Evolutionary conservation across 768 basidiomycete genomes (phyloP).

Genomic region (Clavulina sp.): DNA sequence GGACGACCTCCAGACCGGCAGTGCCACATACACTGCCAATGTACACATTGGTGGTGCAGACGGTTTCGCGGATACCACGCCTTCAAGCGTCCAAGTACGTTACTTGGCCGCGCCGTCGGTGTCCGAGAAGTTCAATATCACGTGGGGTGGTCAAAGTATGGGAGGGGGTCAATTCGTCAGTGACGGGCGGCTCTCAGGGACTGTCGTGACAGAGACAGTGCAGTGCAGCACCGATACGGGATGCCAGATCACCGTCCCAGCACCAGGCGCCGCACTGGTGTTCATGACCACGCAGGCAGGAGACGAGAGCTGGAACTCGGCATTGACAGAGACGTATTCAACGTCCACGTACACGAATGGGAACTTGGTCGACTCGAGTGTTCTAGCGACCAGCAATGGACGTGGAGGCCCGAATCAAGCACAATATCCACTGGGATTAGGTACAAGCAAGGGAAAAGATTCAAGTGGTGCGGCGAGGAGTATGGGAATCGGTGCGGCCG

Average conservation of each 20-base stretch:
- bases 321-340: not conserved
- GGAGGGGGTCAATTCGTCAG: conserved; percentile 17
- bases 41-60: conserved; percentile 20
- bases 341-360: not conserved
- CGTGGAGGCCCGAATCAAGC: not conserved
- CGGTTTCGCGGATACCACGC: conserved; percentile 7
- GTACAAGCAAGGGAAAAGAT: not conserved
- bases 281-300: conserved; percentile 18
- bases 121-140: conserved; percentile 23
- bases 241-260: conserved; percentile 20
- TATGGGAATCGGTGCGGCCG: no score
- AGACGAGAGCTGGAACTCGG: not conserved
- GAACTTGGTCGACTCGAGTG: not conserved
- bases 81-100: conserved; percentile 16
- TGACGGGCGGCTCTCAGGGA: conserved; percentile 21
- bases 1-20: conserved; percentile 26
- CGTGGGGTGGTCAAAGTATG: conserved; percentile 23
- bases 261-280: conserved; percentile 23
- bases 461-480: no score
- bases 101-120: conserved; percentile 10
- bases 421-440: not conserved
- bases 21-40: conserved; percentile 22
- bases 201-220: conserved; percentile 16
- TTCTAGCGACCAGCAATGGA: not conserved
- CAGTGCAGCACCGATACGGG: conserved; percentile 16